Conservation (phyloP, 805 yeast species). For the Isabelozyma pseudorhagii region DNA sequence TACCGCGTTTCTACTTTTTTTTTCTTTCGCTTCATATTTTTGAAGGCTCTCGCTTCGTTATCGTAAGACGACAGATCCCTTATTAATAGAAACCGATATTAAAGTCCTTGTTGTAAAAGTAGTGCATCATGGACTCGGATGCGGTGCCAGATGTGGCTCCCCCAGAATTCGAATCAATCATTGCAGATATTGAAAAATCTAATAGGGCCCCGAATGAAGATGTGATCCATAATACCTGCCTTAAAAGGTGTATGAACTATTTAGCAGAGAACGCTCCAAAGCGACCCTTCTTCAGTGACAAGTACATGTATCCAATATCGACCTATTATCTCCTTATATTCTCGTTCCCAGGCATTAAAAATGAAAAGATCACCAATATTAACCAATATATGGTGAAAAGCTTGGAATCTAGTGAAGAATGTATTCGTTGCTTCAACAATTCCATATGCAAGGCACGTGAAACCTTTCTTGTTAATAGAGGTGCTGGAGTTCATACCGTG, state of each 20-base stretch:
- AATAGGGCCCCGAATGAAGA: slow-evolving; percentile 20
- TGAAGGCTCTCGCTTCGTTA: too few species aligned
- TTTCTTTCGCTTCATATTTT: neutral
- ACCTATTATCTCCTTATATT: slow-evolving; percentile 56
- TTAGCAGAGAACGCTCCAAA: slow-evolving; percentile 12
- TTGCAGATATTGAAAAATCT: slow-evolving; percentile 14
- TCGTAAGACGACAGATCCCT: too few species aligned
- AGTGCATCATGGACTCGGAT: neutral
- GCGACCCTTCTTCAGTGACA: slow-evolving; percentile 59
- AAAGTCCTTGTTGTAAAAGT: neutral
- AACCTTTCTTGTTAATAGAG: slow-evolving; percentile 50
- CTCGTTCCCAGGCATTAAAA: slow-evolving; percentile 48
- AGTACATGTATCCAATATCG: slow-evolving; percentile 44
- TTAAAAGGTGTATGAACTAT: slow-evolving; percentile 17
- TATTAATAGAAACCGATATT: too few species aligned
- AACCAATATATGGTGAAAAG: slow-evolving; percentile 35
- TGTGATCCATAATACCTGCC: slow-evolving; percentile 14
- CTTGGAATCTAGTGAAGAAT: slow-evolving; percentile 49
- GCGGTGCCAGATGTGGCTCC: neutral
- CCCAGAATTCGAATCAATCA: slow-evolving; percentile 20
- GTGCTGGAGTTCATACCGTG: slow-evolving; percentile 31
- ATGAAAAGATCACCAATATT: slow-evolving; percentile 43
- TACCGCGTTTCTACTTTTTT: neutral
- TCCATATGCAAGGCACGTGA: slow-evolving; percentile 51
- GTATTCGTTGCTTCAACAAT: slow-evolving; percentile 51